These are phyloP conservation scores for Elongisporangium anandrum DNA, from an alignment of 352 stramenopile genomes.

Conservation along the genomic window DNA sequence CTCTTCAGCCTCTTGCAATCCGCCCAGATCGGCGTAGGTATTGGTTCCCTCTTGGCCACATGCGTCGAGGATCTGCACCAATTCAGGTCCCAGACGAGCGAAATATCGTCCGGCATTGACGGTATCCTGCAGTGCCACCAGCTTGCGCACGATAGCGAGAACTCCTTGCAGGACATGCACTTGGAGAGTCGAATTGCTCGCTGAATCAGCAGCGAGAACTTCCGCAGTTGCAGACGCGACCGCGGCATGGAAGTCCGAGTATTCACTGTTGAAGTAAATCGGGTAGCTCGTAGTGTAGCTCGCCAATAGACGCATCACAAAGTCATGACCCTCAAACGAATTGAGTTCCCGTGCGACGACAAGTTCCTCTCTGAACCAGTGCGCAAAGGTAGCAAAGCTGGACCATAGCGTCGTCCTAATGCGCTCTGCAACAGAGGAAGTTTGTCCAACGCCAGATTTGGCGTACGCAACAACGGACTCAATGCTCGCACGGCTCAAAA, in stretches of 20 bases:
- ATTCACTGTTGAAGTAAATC: conserved; percentile 17
- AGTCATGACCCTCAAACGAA: conserved; percentile 11
- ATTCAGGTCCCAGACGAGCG: conserved; percentile 24
- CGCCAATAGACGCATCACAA: conserved; percentile 32
- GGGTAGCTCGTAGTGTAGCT: conserved; percentile 35
- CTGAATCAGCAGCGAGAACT: conserved; percentile 16
- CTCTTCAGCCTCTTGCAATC: conserved; percentile 38
- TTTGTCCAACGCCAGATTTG: conserved; percentile 1
- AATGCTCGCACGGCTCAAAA: background rate
- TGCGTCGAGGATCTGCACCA: conserved; percentile 27
- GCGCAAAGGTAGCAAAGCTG: background rate
- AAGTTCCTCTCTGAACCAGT: conserved; percentile 37
- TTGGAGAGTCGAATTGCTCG: conserved; percentile 6
- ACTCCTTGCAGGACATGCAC: conserved; percentile 25
- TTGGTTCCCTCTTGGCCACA: conserved; percentile 1
- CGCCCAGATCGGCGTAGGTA: conserved; percentile 11
- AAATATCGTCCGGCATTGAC: conserved; percentile 42
- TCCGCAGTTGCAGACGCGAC: conserved; percentile 13
- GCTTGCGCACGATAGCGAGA: conserved; percentile 27
- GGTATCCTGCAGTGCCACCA: conserved; percentile 35
- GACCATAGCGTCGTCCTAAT: background rate
- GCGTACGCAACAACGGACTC: conserved; percentile 1
- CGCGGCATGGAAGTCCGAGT: conserved; percentile 34
- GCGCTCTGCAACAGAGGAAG: background rate
- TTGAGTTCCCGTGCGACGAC: conserved; percentile 15